These are phyloP conservation scores for Fusarium euwallaceae DNA, from an alignment of 2,329 filamentous ascomycete species.

Conservation along the genomic window DNA sequence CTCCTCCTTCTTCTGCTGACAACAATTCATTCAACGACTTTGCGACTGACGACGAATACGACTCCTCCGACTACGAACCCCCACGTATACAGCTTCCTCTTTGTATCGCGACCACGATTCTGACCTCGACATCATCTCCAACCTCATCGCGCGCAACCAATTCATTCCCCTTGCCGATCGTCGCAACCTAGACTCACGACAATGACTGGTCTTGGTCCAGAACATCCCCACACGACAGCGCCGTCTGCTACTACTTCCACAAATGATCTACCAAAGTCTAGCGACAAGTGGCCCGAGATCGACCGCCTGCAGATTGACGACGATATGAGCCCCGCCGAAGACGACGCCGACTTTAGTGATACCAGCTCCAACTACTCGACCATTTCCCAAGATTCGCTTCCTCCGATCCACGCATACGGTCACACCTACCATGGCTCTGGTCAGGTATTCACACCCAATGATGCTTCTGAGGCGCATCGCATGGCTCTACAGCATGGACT, in stretches of 20 bases:
- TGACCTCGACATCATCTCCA: neutral
- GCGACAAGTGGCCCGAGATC: conserved; percentile 15
- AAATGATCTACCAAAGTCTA: conserved; percentile 20
- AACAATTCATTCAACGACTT: neutral
- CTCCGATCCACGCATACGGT: conserved; percentile 51
- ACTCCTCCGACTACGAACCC: neutral
- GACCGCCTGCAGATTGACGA: conserved; percentile 25
- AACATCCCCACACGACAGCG: conserved; percentile 20
- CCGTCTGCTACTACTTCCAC: conserved; percentile 11
- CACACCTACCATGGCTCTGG: conserved; percentile 55
- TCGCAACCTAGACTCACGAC: conserved; percentile 17
- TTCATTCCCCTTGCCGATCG: conserved; percentile 21
- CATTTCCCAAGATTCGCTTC: conserved; percentile 51
- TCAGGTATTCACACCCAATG: conserved; percentile 51
- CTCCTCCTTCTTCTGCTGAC: conserved; percentile 1
- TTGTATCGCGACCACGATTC: neutral
- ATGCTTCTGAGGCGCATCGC: conserved; percentile 50
- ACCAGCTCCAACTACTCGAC: conserved; percentile 52
- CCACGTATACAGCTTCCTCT: conserved; percentile 2
- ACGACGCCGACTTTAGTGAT: conserved; percentile 45
- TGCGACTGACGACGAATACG: conserved; percentile 13
- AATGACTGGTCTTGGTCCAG: conserved; percentile 30
- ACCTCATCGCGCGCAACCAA: neutral
- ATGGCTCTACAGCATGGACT: conserved; percentile 52
- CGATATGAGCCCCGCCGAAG: conserved; percentile 35